These are phyloP conservation scores for Nitzschia sp. DNA, from an alignment of 108 stramenopile genomes.

Conservation along the genomic window DNA sequence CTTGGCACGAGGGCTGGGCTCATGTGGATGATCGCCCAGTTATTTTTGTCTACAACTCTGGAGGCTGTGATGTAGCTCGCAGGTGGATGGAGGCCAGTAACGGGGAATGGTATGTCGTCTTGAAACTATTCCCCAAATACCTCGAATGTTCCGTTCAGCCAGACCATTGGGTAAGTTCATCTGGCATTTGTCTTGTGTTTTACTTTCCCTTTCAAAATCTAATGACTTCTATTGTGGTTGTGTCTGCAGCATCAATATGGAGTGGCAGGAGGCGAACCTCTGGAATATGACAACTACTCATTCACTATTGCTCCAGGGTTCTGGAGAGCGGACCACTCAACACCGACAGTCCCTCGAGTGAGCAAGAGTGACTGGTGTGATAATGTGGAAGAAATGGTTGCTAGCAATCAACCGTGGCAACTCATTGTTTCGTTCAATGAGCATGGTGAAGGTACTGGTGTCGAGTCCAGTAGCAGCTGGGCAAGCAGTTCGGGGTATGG, in stretches of 20 bases:
- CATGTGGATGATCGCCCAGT: conserved; percentile 35
- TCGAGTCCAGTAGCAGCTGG: conserved; percentile 35
- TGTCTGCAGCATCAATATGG: conserved; percentile 30
- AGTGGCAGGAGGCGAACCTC: conserved; percentile 8
- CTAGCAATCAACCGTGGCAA: conserved; percentile 37
- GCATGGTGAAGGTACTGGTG: conserved; percentile 29
- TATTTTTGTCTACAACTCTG: conserved; percentile 38
- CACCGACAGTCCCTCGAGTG: conserved; percentile 11
- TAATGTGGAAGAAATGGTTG: conserved; percentile 32
- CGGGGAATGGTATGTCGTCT: conserved; percentile 42
- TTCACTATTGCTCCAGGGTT: conserved; percentile 40
- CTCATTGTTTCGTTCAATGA: conserved; percentile 44
- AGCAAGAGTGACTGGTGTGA: conserved; percentile 14
- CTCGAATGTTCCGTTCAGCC: conserved; percentile 34
- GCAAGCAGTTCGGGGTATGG: conserved; percentile 34
- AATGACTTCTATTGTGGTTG: background rate
- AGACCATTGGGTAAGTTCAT: conserved; percentile 24
- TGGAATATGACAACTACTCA: conserved; percentile 18
- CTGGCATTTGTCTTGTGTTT: background rate
- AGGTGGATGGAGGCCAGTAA: conserved; percentile 34
- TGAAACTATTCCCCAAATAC: conserved; percentile 23
- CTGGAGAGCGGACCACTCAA: conserved; percentile 30
- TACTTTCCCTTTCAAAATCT: background rate
- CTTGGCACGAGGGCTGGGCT: conserved; percentile 30
- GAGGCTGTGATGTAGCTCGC: conserved; percentile 26